These are phyloP conservation scores for Exophiala spinifera DNA, from an alignment of 2,329 filamentous ascomycete genomes.

Conservation along the genomic window DNA sequence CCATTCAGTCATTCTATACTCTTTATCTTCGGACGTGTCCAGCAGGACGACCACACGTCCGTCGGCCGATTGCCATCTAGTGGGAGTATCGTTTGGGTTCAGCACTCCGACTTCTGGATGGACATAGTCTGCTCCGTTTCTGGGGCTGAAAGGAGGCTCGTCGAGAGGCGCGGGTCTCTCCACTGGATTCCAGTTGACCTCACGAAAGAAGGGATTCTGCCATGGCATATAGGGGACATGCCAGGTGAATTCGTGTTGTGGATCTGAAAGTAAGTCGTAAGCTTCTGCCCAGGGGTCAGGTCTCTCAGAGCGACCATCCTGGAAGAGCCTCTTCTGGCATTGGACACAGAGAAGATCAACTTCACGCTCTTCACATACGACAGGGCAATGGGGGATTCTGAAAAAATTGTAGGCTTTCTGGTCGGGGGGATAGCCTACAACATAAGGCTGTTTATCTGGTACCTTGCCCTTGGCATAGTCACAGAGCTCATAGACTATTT, in stretches of 20 bases:
- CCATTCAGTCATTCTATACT: not conserved
- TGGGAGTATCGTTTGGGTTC: conserved; percentile 4
- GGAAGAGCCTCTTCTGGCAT: not conserved
- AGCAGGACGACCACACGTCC: conserved; percentile 7
- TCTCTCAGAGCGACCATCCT: not conserved
- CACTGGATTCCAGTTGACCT: conserved; percentile 14
- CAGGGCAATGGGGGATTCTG: not conserved
- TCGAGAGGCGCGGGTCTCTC: conserved; percentile 6
- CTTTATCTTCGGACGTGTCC: not conserved
- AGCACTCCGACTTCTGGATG: conserved; percentile 4
- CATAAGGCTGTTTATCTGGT: not conserved
- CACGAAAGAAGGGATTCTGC: conserved; percentile 11
- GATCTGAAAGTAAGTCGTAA: not conserved
- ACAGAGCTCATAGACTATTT: not conserved
- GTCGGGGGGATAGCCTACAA: not conserved
- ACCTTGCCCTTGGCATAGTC: not conserved
- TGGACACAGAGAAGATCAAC: not conserved
- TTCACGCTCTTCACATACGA: not conserved
- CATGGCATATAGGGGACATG: conserved; percentile 4
- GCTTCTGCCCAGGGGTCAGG: not conserved
- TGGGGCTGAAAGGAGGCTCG: conserved; percentile 1
- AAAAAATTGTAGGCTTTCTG: not conserved
- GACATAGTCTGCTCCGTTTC: not conserved
- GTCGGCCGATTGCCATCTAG: conserved; percentile 10
- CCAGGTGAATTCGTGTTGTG: conserved; percentile 5